Percentiles rank a stretch among this genome's conserved stretches.
These are phyloP conservation scores for Discostella stelligera DNA, from an alignment of 352 stramenopile species.

Conservation along the genomic window DNA sequence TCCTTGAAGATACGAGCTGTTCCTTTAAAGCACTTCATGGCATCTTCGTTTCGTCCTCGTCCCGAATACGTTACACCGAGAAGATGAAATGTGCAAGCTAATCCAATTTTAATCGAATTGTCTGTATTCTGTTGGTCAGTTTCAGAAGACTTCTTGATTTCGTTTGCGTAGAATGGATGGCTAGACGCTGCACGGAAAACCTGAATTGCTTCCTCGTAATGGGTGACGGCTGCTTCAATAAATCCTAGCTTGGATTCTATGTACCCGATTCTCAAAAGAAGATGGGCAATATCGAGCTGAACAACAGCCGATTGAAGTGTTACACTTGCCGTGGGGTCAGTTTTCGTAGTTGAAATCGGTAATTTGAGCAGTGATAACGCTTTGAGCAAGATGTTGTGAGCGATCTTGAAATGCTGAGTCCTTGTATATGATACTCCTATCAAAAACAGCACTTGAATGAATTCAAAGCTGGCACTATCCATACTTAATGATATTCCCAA, in stretches of 20 bases:
- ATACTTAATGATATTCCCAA: constrained; percentile 17
- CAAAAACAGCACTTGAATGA: constrained; percentile 53
- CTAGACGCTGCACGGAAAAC: constrained; percentile 36
- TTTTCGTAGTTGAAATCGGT: constrained; percentile 7
- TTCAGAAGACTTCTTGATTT: constrained; percentile 15
- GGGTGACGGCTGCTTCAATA: constrained; percentile 16
- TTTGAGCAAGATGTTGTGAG: constrained; percentile 34
- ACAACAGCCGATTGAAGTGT: constrained; percentile 25
- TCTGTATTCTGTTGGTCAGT: constrained; percentile 1
- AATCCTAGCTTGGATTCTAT: constrained; percentile 32
- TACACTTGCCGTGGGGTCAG: constrained; percentile 10
- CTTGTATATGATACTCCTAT: constrained; percentile 46
- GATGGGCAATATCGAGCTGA: constrained; percentile 40
- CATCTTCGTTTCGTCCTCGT: constrained; percentile 36
- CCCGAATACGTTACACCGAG: constrained; percentile 40
- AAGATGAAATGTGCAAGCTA: constrained; percentile 38
- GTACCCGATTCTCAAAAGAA: constrained; percentile 43
- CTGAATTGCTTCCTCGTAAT: constrained; percentile 45
- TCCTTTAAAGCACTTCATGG: constrained; percentile 56
- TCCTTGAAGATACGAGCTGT: constrained; percentile 47
- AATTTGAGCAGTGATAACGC: constrained; percentile 24
- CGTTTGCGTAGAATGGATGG: constrained; percentile 17
- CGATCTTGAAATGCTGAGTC: constrained; percentile 38
- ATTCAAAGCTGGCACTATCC: constrained; percentile 16
- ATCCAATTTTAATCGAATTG: constrained; percentile 40